These are phyloP conservation scores for Wickerhamia fluorescens DNA, from an alignment of 805 yeast genomes.

Conservation along the genomic window DNA sequence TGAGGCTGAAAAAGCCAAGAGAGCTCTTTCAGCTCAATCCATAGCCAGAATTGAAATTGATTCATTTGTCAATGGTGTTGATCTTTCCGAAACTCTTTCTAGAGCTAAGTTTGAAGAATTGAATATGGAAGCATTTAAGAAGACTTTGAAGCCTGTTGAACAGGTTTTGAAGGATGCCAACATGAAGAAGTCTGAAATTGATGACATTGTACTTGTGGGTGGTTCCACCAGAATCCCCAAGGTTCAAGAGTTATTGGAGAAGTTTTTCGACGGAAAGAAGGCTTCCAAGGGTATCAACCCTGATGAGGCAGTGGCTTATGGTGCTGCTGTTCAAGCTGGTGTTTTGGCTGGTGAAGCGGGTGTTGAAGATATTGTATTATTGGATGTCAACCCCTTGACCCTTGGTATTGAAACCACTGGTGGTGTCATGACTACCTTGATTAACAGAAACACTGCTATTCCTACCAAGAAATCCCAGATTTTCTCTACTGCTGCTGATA, in stretches of 20 bases:
- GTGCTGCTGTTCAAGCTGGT: constrained; percentile 99
- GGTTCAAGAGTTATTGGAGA: constrained; percentile 41
- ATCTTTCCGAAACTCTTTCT: constrained; percentile 39
- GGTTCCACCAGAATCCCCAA: constrained; percentile 47
- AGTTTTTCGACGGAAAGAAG: constrained; percentile 40
- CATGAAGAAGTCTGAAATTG: constrained; percentile 38
- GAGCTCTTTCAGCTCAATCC: constrained; percentile 41
- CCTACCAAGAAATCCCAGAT: constrained; percentile 99
- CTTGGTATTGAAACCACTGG: constrained; percentile 99
- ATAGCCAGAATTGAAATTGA: constrained; percentile 38
- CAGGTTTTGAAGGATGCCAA: constrained; percentile 41
- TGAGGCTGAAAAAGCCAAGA: constrained; percentile 44
- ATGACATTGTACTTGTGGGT: constrained; percentile 43
- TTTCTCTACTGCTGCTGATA: constrained; percentile 97
- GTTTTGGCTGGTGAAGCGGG: constrained; percentile 94
- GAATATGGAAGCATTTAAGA: constrained; percentile 38
- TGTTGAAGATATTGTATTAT: constrained; percentile 89
- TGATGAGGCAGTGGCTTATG: constrained; percentile 45
- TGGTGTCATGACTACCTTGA: constrained; percentile 97
- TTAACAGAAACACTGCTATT: constrained; percentile 98
- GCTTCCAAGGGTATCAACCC: constrained; percentile 44
- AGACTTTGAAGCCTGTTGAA: constrained; percentile 41
- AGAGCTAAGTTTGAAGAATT: constrained; percentile 45
- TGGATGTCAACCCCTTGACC: constrained; percentile 97
- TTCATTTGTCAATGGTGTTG: constrained; percentile 43